These are phyloP conservation scores for Dittrichia graveolens DNA, from an alignment of 129 eudicot genomes.

Conservation along the genomic window DNA sequence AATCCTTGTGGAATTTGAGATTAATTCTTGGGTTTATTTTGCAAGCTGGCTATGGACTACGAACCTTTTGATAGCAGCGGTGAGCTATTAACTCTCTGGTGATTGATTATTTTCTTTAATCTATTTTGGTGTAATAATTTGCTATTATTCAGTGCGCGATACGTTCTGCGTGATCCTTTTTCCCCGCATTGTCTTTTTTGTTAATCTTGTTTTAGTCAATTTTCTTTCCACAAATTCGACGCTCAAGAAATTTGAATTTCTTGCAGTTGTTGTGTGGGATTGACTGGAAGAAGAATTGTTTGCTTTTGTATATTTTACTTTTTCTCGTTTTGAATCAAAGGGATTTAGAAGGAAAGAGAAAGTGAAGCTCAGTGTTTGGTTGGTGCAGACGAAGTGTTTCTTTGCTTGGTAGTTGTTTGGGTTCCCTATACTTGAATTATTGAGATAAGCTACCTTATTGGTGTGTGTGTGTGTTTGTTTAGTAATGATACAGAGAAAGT, in stretches of 20 bases:
- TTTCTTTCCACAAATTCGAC: slow-evolving; percentile 9
- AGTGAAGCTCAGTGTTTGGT: slow-evolving; percentile 21
- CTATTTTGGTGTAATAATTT: slow-evolving; percentile 7
- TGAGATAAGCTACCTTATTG: not conserved
- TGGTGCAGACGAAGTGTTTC: slow-evolving; percentile 13
- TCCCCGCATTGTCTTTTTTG: slow-evolving; percentile 22
- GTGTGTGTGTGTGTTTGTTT: not conserved
- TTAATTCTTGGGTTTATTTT: slow-evolving; percentile 11
- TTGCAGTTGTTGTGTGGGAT: slow-evolving; percentile 13
- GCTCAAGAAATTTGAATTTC: slow-evolving; percentile 4
- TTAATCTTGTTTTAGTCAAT: slow-evolving; percentile 9
- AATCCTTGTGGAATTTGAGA: slow-evolving; percentile 23
- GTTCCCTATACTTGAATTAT: not conserved
- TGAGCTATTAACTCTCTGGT: slow-evolving; percentile 36
- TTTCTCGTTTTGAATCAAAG: not conserved
- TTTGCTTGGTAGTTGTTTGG: slow-evolving; percentile 11
- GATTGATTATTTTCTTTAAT: not conserved
- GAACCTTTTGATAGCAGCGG: slow-evolving; percentile 80
- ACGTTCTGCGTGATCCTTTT: slow-evolving; percentile 1
- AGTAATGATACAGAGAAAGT: slow-evolving; percentile 19
- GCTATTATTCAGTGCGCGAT: slow-evolving; percentile 18
- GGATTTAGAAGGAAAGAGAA: slow-evolving; percentile 1
- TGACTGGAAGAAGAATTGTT: slow-evolving; percentile 6
- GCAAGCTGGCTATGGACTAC: slow-evolving; percentile 83
- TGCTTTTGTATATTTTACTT: not conserved